phyloP scores from a whole-genome alignment of 1,139 yeast genomes.

The Saccharomyces uvarum region DNA sequence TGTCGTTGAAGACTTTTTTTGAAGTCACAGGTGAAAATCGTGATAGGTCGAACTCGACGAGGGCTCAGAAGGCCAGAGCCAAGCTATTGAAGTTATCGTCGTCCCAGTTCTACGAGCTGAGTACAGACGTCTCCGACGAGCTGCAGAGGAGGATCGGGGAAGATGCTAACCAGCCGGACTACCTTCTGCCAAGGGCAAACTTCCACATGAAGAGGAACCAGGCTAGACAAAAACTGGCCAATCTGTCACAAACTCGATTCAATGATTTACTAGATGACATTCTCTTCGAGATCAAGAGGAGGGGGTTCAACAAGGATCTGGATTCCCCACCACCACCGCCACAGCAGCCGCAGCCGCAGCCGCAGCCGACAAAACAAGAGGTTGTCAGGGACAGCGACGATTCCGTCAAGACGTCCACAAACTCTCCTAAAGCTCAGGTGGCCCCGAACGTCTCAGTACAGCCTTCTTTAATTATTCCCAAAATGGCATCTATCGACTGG shows the following conservation, averaged over 20 bases:
- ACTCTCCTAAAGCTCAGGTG: background rate
- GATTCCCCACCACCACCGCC: background rate
- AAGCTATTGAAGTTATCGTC: conserved; percentile 70
- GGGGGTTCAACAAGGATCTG: conserved; percentile 42
- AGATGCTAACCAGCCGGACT: conserved; percentile 49
- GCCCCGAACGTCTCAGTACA: conserved; percentile 31
- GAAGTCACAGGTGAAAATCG: conserved; percentile 18
- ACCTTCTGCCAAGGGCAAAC: conserved; percentile 57
- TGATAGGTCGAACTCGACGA: conserved; percentile 36
- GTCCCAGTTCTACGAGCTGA: conserved; percentile 82
- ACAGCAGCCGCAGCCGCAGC: background rate
- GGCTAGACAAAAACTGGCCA: conserved; percentile 86
- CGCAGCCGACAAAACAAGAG: background rate
- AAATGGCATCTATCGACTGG: conserved; percentile 74
- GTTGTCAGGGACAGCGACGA: background rate
- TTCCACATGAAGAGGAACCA: conserved; percentile 94
- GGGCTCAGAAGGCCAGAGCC: conserved; percentile 76
- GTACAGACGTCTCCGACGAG: conserved; percentile 92
- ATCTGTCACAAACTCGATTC: conserved; percentile 74
- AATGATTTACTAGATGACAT: conserved; percentile 89
- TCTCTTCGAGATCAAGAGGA: conserved; percentile 73
- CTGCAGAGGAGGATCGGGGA: conserved; percentile 60
- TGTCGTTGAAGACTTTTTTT: conserved; percentile 18
- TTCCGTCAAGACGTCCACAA: background rate
- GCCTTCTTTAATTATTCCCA: conserved; percentile 62